These are phyloP conservation scores for Serendipita sp. DNA, from an alignment of 768 basidiomycete species.

Conservation along the genomic window DNA sequence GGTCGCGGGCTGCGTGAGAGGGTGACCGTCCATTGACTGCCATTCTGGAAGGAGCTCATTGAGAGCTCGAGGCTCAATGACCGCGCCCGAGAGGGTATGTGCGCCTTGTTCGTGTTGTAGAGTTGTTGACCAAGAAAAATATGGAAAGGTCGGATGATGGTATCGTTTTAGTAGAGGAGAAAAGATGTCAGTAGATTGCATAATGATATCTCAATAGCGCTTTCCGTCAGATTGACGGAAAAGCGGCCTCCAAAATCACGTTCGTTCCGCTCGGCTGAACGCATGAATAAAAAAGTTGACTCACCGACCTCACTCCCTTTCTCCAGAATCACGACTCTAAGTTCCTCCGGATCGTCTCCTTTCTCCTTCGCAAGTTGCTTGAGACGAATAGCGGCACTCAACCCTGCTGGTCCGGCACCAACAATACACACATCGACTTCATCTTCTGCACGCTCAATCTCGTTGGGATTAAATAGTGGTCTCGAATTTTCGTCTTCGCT, in stretches of 20 bases:
- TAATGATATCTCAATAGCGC: neutral
- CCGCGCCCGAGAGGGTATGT: constrained; percentile 90
- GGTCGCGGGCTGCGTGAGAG: constrained; percentile 64
- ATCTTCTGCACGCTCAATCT: constrained; percentile 73
- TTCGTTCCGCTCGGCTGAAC: neutral
- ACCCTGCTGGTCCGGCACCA: constrained; percentile 87
- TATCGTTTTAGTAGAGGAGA: neutral
- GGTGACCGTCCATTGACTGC: constrained; percentile 49
- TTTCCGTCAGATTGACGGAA: neutral
- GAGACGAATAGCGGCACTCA: constrained; percentile 87
- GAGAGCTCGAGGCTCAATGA: constrained; percentile 82
- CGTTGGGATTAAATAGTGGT: constrained; percentile 32
- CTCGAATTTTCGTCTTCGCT: constrained; percentile 1
- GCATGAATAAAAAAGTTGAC: constrained; percentile 19
- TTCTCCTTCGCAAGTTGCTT: constrained; percentile 80
- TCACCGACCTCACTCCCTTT: constrained; percentile 86
- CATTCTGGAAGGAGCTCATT: constrained; percentile 84
- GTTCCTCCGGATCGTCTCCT: constrained; percentile 40
- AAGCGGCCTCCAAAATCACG: neutral
- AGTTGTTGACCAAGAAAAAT: no score
- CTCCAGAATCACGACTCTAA: constrained; percentile 87
- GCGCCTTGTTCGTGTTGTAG: constrained; percentile 39
- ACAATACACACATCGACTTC: constrained; percentile 96
- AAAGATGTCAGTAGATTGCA: neutral
- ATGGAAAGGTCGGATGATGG: neutral